Base-by-base conservation (phyloP, 192 early-diverging fungal species). In the Pilaira anomala region DNA sequence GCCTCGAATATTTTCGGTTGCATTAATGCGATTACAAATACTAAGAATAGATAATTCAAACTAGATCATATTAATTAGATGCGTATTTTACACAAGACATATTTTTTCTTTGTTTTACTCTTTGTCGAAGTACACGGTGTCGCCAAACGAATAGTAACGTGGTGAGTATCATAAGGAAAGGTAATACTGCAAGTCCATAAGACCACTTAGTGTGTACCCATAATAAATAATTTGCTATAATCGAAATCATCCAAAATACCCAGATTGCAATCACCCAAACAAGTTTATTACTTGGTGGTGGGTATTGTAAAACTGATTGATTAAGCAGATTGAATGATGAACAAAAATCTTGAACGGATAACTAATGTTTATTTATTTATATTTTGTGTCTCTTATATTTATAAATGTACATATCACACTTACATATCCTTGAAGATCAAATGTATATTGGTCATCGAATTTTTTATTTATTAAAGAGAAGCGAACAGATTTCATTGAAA, bases 361-460 rank as follows among this genome's bases (percentile, higher is more conserved):
- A 14, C 66, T 68, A 26, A n/a, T 3, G n/a, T 36, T 26, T 21
- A 21, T 24, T 24, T n/a, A 45, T 8, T 48, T 28, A 19, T 2
- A 2, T 50, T 62, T 25, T 26, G 7, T 18, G 16, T 22, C 36
- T 30, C 2, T 2, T 53, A 36, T 1, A 24, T 12, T 22, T 12
- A 36, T 4, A 55, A 55, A 55, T 18, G 19, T 11, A 22, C 1
- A 25, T 0, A 25, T 13, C 2, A 28, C 7, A 60, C 63, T 46
- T 71, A 71, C 69, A 52, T 65, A 65, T 9, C 62, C 62, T 45
- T 71, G 62, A 29, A 71, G 63, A 65, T 71, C 69, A 65, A 71
- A 71, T 9, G 69, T 71, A 30, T 71, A 71, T 60, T 71, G 69
- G 53, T 66, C 58, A 54, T 71, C 69, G 48, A 71, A 71, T 42